phyloP scores from a whole-genome alignment of 352 stramenopile genomes.

The Globisporangium spiculum region DNA sequence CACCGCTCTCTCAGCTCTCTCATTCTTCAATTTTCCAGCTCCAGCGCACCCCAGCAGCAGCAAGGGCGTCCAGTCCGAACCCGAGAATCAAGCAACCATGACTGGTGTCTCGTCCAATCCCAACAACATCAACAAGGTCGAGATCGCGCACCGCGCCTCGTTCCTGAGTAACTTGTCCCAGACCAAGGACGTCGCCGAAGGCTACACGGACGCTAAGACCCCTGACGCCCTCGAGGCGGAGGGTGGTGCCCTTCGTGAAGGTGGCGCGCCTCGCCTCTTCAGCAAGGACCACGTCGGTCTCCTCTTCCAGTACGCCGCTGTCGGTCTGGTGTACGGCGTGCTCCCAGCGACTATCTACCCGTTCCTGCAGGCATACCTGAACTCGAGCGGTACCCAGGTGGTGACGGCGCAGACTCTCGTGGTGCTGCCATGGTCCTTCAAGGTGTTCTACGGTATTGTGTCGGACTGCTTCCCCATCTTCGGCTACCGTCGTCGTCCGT shows the following conservation, averaged over 20 bases:
- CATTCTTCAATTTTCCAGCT: conserved; percentile 1
- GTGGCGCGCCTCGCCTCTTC: background rate
- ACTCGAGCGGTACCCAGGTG: too few relatives aligned
- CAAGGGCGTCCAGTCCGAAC: background rate
- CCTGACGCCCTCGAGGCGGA: background rate
- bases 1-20: background rate
- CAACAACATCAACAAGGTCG: conserved; percentile 1
- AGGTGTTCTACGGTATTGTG: too few relatives aligned
- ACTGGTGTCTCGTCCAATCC: background rate
- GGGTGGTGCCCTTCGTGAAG: background rate
- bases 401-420: too few relatives aligned
- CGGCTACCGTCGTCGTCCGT: too few relatives aligned
- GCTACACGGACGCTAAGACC: background rate
- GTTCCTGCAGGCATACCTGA: too few relatives aligned
- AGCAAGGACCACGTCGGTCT: background rate
- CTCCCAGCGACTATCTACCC: too few relatives aligned
- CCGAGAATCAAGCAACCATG: background rate
- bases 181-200: background rate
- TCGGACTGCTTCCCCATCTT: too few relatives aligned
- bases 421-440: too few relatives aligned
- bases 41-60: background rate
- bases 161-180: background rate
- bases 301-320: too few relatives aligned
- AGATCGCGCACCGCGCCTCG: background rate
- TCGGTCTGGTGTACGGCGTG: too few relatives aligned